Conservation (phyloP, 2,329 filamentous ascomycete species). For the Byssoonygena ceratinophila region DNA sequence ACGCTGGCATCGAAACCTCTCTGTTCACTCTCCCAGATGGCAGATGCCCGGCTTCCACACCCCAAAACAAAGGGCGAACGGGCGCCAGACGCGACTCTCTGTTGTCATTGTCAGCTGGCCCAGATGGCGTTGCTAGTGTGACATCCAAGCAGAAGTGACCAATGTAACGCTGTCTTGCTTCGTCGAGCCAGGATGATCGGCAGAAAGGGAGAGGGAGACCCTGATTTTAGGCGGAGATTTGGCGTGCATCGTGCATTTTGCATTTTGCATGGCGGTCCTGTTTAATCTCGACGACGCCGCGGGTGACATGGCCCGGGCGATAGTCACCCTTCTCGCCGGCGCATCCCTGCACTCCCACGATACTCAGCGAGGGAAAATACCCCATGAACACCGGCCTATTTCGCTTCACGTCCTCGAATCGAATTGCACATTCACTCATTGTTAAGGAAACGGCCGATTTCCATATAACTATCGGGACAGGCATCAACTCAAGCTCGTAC, state of each 20-base stretch:
- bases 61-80: neutral
- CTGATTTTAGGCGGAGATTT: neutral
- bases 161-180: constrained; percentile 2
- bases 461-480: too few relatives aligned
- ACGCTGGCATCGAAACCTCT: neutral
- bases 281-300: neutral
- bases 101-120: neutral
- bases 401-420: neutral
- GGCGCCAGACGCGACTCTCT: neutral
- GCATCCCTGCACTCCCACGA: neutral
- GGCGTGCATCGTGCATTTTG: neutral
- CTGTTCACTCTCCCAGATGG: neutral
- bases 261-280: neutral
- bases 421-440: too few relatives aligned
- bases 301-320: neutral
- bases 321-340: neutral
- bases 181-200: neutral
- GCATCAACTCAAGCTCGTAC: too few relatives aligned
- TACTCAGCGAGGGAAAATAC: too few relatives aligned
- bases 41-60: neutral
- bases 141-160: neutral
- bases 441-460: too few relatives aligned
- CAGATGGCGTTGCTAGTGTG: constrained; percentile 2
- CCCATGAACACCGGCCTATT: neutral
- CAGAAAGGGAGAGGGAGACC: neutral